Percentiles rank a stretch among this genome's conserved stretches.
Evolutionary conservation across 23 red algal species (phyloP).

Genomic region (Agarophyton chilense): DNA sequence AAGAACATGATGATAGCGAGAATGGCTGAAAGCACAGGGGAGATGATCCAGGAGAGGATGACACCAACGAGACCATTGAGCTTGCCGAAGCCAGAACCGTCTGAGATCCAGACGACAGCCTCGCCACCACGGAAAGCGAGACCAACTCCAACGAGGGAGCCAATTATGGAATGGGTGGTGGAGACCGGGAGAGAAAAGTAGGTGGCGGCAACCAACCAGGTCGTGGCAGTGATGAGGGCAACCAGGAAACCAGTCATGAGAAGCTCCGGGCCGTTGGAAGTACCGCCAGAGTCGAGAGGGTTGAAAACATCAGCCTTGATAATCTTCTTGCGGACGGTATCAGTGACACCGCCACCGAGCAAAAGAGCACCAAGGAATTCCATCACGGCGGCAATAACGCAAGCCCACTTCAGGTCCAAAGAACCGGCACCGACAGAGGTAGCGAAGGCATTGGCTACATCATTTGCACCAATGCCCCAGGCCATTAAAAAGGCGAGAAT

Average conservation of each 20-base stretch:
- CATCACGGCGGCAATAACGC: constrained; percentile 74
- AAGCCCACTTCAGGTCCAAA: constrained; percentile 73
- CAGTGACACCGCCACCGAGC: constrained; percentile 78
- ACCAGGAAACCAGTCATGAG: constrained; percentile 91
- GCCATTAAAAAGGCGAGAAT: constrained; percentile 81
- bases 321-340: constrained; percentile 87
- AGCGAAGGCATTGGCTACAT: constrained; percentile 93
- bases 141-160: constrained; percentile 75
- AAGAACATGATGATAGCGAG: constrained; percentile 73
- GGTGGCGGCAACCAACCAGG: constrained; percentile 85
- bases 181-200: constrained; percentile 83
- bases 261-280: constrained; percentile 74
- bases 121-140: constrained; percentile 64
- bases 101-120: constrained; percentile 80
- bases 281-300: constrained; percentile 51
- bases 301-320: constrained; percentile 72
- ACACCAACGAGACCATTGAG: constrained; percentile 81
- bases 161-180: constrained; percentile 87
- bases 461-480: constrained; percentile 94
- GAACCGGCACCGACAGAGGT: constrained; percentile 90
- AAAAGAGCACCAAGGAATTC: constrained; percentile 75
- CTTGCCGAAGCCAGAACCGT: constrained; percentile 66
- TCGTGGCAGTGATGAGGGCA: constrained; percentile 78
- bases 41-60: constrained; percentile 80
- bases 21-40: constrained; percentile 73